Base-by-base conservation (phyloP, 1,284 basidiomycete species). In the Ustilago sp. region DNA sequence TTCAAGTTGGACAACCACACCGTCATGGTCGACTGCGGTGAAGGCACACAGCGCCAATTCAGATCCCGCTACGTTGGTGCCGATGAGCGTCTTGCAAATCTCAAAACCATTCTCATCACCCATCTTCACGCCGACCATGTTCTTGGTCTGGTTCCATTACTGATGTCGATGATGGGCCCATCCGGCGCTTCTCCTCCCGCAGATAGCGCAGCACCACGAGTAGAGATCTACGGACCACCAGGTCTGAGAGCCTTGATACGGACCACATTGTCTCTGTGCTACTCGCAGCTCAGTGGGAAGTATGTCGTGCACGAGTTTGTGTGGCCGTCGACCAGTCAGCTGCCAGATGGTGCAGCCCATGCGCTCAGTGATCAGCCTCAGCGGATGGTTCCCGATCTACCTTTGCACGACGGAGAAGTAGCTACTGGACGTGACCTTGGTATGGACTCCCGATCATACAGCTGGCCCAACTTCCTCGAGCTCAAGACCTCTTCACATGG, bases 1-100 rank as follows among this genome's bases (percentile, higher is more conserved):
- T 78, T 85, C 57, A 81, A 80, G 53, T 69, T 82, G 35, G 80
- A 80, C 63, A 62, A 68, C 11, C 72, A 80, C 28, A 74, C 80
- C 3, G 68, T 82, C 52, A 84, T 85, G 79, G 72, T 84, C 23
- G 84, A 85, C 56, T 85, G 84, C 32, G 84, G 84, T n/a, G 84
- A 85, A 54, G 77, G 77, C 15, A 85, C 83, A 3, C 84, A 85
- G 61, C 74, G 80, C 2, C 84, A 85, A 52, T 70, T 85, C 8
- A 59, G 74, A 15, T 68, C 72, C 7, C 53, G 77, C 5, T 60
- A 74, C 38, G 64, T 84, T 6, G 78, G 81, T 17, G 77, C 80
- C 13, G 82, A 83, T 28, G 80, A 77, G 39, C 77, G 74, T 23
- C 68, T 85, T 1, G 59, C 78, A 4, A 79, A 80, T n/a, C 70